Conservation (phyloP, 345 rosid species). For the Linum usitatissimum region DNA sequence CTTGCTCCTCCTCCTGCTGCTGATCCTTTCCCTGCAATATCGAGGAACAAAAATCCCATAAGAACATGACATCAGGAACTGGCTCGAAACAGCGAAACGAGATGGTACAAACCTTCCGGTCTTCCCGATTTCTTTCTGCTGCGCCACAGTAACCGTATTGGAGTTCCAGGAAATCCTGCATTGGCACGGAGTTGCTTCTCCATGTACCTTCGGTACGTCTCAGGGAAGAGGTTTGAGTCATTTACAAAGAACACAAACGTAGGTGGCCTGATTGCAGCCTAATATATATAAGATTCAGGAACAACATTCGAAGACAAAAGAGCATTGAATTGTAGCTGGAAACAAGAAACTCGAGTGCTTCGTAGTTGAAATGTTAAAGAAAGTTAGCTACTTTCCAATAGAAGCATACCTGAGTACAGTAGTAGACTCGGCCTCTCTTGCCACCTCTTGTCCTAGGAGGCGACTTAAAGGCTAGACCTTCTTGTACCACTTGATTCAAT, state of each 20-base stretch:
- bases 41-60: too few relatives aligned
- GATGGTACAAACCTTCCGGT: conserved; percentile 33
- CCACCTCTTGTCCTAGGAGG: conserved; percentile 94
- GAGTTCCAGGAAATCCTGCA: conserved; percentile 83
- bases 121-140: conserved; percentile 70
- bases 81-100: background rate
- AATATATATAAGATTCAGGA: conserved; percentile 18
- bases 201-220: conserved; percentile 82
- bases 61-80: background rate
- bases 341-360: background rate
- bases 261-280: conserved; percentile 97
- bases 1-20: conserved; percentile 5
- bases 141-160: conserved; percentile 89
- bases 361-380: background rate
- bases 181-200: conserved; percentile 85
- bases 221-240: conserved; percentile 78
- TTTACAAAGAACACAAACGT: conserved; percentile 93
- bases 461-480: conserved; percentile 80
- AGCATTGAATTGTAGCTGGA: too few relatives aligned
- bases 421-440: conserved; percentile 77
- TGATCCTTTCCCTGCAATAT: background rate
- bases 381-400: background rate
- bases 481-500: conserved; percentile 74
- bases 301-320: too few relatives aligned
- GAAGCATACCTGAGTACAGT: conserved; percentile 73